Base-by-base conservation (phyloP, 805 yeast species). In the Candida manassasensis region DNA sequence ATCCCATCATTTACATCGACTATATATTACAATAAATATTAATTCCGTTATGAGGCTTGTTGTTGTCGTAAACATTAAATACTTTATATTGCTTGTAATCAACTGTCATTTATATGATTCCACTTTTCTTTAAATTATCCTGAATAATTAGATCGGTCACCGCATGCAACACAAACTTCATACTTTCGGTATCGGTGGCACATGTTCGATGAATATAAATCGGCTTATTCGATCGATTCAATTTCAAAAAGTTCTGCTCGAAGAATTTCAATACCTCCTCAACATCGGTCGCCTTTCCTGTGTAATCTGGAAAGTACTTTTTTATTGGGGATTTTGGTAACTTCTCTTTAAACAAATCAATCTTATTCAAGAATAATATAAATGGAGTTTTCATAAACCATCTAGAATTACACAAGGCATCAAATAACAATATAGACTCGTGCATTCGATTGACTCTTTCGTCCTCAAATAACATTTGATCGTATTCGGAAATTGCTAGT, bases 131-230 rank as follows among this genome's bases (percentile, higher is more conserved):
- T 55, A 90, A 60, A 53, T 84, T 89, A 49, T 84, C 84, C 53
- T 84, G 90, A 19, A 90, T 75, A 31, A 93, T 76, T 76, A 87
- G 71, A 61, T 93, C 97, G 1, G 97, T 87, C 6, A 88, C 96
- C 0, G 97, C 96, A 3, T 84, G 76, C 38, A 93, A 69, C 12
- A 93, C 96, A 52, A 89, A 90, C 51, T 76, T 74, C 96, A 93
- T 93, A 19, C 88, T 76, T 37, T 76, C 69, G 0, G 94, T 77
- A 56, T 93, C 97, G 0, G 98, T 93, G 0, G 98, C 98, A 62
- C 97, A 88, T 1, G 98, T 93, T 45, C 88, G 67, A 61, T 88
- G 96, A 15, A 86, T 83, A 54, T 93, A 93, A 21, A 93, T 74
- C n/a, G 88, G 90, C 43, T 79, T 76, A 31, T 76, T 71, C 21